These are phyloP conservation scores for Mortierella sp. DNA, from an alignment of 371 early-diverging fungal genomes.

Conservation along the genomic window DNA sequence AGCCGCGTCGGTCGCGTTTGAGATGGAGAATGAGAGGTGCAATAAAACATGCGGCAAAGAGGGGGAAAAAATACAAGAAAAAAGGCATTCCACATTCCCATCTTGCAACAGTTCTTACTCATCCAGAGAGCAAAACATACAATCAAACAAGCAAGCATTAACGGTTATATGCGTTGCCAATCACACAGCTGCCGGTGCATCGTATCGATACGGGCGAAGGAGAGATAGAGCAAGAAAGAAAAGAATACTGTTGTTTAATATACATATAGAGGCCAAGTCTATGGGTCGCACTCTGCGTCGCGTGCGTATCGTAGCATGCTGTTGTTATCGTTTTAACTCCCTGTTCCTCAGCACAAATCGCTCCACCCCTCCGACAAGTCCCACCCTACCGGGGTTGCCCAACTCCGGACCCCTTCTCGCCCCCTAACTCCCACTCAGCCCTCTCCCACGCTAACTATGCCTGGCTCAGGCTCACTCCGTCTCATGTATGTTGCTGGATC, in stretches of 20 bases:
- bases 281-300: neutral
- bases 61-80: neutral
- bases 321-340: neutral
- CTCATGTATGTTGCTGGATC: neutral
- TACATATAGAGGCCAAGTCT: neutral
- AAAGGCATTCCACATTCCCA: slow-evolving; percentile 3
- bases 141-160: neutral
- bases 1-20: slow-evolving; percentile 14
- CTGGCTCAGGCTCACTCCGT: neutral
- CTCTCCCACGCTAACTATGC: neutral
- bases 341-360: neutral
- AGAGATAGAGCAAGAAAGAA: neutral
- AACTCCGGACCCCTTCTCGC: neutral
- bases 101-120: neutral
- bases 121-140: neutral
- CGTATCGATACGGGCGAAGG: neutral
- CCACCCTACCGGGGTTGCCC: neutral
- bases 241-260: neutral
- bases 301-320: neutral
- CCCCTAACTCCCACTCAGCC: neutral
- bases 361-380: neutral
- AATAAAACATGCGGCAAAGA: neutral
- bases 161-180: neutral
- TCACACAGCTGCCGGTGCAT: neutral
- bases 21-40: neutral